These are phyloP conservation scores for Phytophthora idaei DNA, from an alignment of 352 stramenopile genomes.

Conservation along the genomic window DNA sequence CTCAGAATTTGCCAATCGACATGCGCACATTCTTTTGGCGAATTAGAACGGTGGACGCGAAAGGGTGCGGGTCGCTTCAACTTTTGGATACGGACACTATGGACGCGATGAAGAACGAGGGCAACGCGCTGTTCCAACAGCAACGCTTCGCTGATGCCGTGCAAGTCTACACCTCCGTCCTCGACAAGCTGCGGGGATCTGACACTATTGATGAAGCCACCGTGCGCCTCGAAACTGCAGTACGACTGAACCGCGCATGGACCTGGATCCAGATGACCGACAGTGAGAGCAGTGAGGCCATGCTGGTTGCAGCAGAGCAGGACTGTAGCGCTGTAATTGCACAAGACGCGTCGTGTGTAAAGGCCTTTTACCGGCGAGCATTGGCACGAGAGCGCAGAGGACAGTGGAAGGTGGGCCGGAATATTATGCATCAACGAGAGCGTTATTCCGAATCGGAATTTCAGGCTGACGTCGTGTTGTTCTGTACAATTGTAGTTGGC, in stretches of 20 bases:
- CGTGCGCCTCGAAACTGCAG: slow-evolving; percentile 43
- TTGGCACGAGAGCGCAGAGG: slow-evolving; percentile 74
- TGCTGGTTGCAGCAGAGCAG: slow-evolving; percentile 47
- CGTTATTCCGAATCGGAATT: no score
- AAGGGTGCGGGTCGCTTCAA: slow-evolving; percentile 19
- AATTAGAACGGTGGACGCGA: slow-evolving; percentile 15
- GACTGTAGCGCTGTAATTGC: slow-evolving; percentile 78
- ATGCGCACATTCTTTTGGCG: slow-evolving; percentile 48
- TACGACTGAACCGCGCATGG: slow-evolving; percentile 73
- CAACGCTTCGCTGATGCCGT: slow-evolving; percentile 49
- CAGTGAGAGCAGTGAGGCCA: slow-evolving; percentile 14
- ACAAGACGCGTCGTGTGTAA: slow-evolving; percentile 79
- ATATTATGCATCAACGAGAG: not conserved
- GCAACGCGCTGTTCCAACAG: slow-evolving; percentile 65
- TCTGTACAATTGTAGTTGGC: slow-evolving; percentile 32
- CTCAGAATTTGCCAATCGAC: slow-evolving; percentile 90
- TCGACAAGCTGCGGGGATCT: slow-evolving; percentile 21
- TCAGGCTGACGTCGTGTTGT: no score
- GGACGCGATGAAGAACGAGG: slow-evolving; percentile 57
- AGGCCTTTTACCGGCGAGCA: slow-evolving; percentile 90
- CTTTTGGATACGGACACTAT: slow-evolving; percentile 14
- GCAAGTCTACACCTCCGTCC: slow-evolving; percentile 47
- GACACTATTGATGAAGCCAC: slow-evolving; percentile 8
- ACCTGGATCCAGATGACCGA: slow-evolving; percentile 47
- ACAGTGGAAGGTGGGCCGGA: slow-evolving; percentile 47